A percentile compares a stretch with the other conserved stretches of the same genome.
Evolutionary conservation across 1,139 yeast genomes (phyloP).

Genomic region (Sugiyamaella sp.): DNA sequence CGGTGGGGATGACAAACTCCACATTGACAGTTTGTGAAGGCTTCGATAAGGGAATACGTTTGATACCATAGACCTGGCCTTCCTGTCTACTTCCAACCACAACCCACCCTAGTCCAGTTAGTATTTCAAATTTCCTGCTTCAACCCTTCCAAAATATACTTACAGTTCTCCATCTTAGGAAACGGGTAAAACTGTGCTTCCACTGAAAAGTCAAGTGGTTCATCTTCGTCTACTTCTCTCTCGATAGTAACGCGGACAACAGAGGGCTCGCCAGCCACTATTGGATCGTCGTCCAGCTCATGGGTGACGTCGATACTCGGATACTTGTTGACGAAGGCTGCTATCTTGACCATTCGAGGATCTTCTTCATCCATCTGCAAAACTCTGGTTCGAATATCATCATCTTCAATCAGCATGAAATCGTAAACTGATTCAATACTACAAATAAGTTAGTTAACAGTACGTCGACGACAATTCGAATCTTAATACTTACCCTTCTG

Average conservation of each 20-base stretch:
- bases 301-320: conserved; percentile 78
- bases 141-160: conserved; percentile 18
- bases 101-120: conserved; percentile 57
- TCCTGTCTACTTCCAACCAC: conserved; percentile 69
- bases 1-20: conserved; percentile 59
- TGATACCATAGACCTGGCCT: conserved; percentile 72
- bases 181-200: conserved; percentile 60
- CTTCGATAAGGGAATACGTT: conserved; percentile 59
- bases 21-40: conserved; percentile 58
- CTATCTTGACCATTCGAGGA: conserved; percentile 60
- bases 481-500: conserved; percentile 36
- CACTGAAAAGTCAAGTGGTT: conserved; percentile 54
- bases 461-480: not conserved
- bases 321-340: conserved; percentile 84
- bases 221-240: conserved; percentile 67
- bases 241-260: conserved; percentile 57
- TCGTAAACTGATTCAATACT: conserved; percentile 78
- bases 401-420: conserved; percentile 79
- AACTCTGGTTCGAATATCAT: conserved; percentile 68
- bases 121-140: not conserved
- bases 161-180: conserved; percentile 58
- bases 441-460: conserved; percentile 31
- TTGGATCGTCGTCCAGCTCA: conserved; percentile 47
- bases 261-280: conserved; percentile 52
- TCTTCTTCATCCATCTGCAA: conserved; percentile 56